Evolutionary conservation across 1,284 basidiomycete species (phyloP), one percentile per base, ranked within the genome.

Genomic region (Sanghuangporus sanghuang): DNA sequence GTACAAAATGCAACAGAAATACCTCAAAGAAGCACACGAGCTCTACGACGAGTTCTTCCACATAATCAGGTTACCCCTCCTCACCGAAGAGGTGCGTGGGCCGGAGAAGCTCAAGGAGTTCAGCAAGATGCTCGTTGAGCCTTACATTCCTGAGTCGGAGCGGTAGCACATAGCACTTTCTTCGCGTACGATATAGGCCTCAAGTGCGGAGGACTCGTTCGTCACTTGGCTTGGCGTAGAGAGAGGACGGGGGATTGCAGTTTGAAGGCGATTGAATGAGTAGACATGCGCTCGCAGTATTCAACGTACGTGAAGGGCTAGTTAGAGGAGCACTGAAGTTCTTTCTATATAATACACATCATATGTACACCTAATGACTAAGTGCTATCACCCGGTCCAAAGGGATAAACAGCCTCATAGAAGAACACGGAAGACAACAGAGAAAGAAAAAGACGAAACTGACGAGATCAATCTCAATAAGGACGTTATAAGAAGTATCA

Each of bases 1-100:
- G 66, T 90, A 95, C 77, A 92, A 91, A 78, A 99, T 99, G 95
- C 96, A 98, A 77, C 93, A 96, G 76, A 98, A 97, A 76, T 98
- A 98, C 74, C 85, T 98, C 36, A 83, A 81, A 61, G 95, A 97
- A 78, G 95, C 95, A 32, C 92, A 96, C 75, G 95, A 97, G 73
- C 87, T 97, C 63, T 97, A 97, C 73, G 93, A 94, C 76, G 93
- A 98, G 73, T 96, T 96, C 74, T 98, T 98, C 86, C 94, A 98
- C 74, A 96, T 98, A 70, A 78, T 97, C 52, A 87, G 90, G 73
- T 85, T 99, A 63, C 96, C 96, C 2, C 79, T 99, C 42, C 84
- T 98, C 64, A 98, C 96, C 4, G 95, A 98, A 74, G 97, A 99
- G 77, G 95, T 99, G 3, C 85, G 97, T 69, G 96, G 96, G 2